Base-by-base conservation (phyloP, 106 monocot genomes). In the Amphibolis antarctica region DNA sequence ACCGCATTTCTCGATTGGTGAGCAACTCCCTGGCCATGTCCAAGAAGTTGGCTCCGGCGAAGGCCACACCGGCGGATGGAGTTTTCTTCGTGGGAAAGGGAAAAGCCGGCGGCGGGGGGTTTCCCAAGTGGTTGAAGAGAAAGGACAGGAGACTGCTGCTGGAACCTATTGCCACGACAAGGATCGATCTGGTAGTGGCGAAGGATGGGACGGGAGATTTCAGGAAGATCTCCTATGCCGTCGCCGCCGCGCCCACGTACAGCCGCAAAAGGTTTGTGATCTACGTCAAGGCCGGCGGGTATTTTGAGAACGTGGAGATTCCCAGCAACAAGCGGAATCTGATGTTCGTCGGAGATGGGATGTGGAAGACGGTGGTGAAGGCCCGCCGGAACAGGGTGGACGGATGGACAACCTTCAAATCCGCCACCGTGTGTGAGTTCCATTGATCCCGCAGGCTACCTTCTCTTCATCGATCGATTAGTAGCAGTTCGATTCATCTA, bases 281-380 rank as follows among this genome's bases (percentile, higher is more conserved):
- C 20, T 82, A 92, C 59, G 82, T 92, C 31, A 92, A 92, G 72
- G 85, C 75, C 4, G 92, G 92, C 46, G 84, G 63, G 5, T 92
- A 92, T 66, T 71, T 82, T 12, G 92, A 88, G 72, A 85, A 88
- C 26, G 88, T 92, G 53, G 87, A 92, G 36, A 78, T 92, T 20
- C 70, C 12, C 21, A 92, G 75, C 73, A 76, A 55, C 26, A 79
- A 78, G 76, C 67, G 31, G 21, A 92, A 92, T 58, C 9, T 92
- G 6, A 84, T 92, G 82, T 78, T 87, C 71, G 15, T 87, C 58
- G 92, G 92, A 0, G 92, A 92, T 61, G 92, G 92, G 7, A 85
- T 84, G n/a, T 84, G 82, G 47, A 82, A 92, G 84, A 92, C 92
- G 50, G 78, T 92, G 43, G 71, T 92, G 27, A 88, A 88, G 80